Base-by-base conservation (phyloP, 139 green algal species). In the Tetraselmis striata region DNA sequence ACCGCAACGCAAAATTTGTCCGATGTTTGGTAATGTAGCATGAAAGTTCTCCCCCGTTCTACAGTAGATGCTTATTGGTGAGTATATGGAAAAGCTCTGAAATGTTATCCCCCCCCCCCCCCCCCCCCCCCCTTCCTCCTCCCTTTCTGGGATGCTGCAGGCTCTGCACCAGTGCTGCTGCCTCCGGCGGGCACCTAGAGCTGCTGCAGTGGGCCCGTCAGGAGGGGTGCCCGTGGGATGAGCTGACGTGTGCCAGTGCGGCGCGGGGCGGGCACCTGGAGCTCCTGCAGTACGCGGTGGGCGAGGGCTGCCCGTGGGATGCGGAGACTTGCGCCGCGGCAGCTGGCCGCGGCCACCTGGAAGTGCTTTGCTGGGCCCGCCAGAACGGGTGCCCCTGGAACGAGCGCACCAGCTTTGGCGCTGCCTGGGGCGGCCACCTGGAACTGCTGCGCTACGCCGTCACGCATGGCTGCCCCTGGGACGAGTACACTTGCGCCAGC, bases 401-500 rank as follows among this genome's bases (percentile, higher is more conserved):
- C 78, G 32, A 30, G 23, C 58, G 78, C 31, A 82, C 58, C 30
- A n/a, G 18, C 18, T 28, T 28, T 31, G 30, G 31, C 23, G 31
- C 78, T 2, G 32, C 31, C 31, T 32, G 31, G 28, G 31, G 58
- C 18, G 78, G 78, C 1, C 78, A 82, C 26, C 32, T 82, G 78
- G 31, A 75, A 18, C 18, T 76, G 31, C 58, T 82, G 31, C 32
- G 29, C 28, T 82, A 18, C 23, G 74, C 74, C 23, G 26, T 31
- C 23, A 28, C 2, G 74, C 78, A 82, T 2, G 78, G 78, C 24
- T 82, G 78, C 31, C 78, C 78, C 31, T 82, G 30, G 78, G 58
- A 31, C 30, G 78, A 82, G 78, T 27, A 82, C 18, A 76, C 31
- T 5, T 74, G 30, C 30, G 58, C 78, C 11, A 28, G 28, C 31